Base-by-base conservation (phyloP, 2,329 filamentous ascomycete genomes). In the Hypoxylon sp. region DNA sequence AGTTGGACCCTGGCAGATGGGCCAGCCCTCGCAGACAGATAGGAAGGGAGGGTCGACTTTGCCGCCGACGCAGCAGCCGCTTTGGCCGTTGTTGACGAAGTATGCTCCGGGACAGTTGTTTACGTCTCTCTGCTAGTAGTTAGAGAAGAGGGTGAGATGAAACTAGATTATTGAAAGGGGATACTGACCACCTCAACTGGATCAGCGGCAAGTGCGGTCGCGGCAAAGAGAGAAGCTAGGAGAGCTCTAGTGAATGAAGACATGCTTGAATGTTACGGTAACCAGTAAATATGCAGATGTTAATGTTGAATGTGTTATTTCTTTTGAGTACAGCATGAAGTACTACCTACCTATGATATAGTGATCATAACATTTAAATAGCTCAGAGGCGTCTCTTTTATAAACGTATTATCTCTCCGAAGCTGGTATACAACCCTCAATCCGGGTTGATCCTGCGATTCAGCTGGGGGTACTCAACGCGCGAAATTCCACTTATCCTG, bases 51-150 rank as follows among this genome's bases (percentile, higher is more conserved):
- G 3, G 14, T 63, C 60, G n/a, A 56, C 21, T 1, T n/a, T 51
- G 21, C 60, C 60, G 43, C 51, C 60, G n/a, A 63, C 60, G 34
- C 60, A 63, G 34, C 60, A 63, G 0, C 60, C 60, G 6, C 28
- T 50, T 3, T 6, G 2, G 14, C 3, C 19, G 21, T 4, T 32
- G 2, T 41, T 14, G 21, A 19, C 25, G 59, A 63, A 63, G 0
- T 9, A 19, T 4, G 36, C 43, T 5, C 60, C 60, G 6, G 51
- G 51, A 5, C 60, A 63, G 51, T 57, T 23, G n/a, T 53, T 21
- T 11, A 19, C 9, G 32, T 50, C 51, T 38, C 32, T 28, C 23
- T 48, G 7, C 34, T 41, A 9, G 21, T 9, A 30, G 52, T 56
- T 21, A 53, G 34, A 23, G 28, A 5, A 38, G 4, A 21, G 11